phyloP scores from a whole-genome alignment of 2,329 filamentous ascomycete species.

The Monosporascus sp. region DNA sequence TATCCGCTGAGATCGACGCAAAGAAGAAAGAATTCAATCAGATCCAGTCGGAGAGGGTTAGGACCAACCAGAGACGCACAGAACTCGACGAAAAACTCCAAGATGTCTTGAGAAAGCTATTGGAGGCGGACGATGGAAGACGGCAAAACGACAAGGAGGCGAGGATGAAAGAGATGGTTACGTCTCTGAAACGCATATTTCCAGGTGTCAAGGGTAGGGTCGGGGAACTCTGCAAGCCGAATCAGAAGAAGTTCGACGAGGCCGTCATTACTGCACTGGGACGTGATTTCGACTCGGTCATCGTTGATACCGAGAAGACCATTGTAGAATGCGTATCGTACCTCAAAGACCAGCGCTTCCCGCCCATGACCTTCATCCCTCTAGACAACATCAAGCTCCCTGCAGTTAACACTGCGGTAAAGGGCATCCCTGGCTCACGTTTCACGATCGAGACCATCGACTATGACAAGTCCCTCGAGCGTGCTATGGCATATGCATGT shows the following conservation, averaged over 20 bases:
- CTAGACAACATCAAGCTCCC: conserved; percentile 97
- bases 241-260: conserved; percentile 94
- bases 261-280: conserved; percentile 90
- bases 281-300: conserved; percentile 86
- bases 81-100: conserved; percentile 91
- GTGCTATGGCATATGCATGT: conserved; percentile 91
- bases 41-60: conserved; percentile 75
- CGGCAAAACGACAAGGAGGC: conserved; percentile 80
- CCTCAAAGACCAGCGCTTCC: conserved; percentile 80
- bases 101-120: conserved; percentile 72
- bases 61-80: conserved; percentile 74
- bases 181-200: conserved; percentile 82
- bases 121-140: conserved; percentile 78
- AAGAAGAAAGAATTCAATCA: conserved; percentile 92
- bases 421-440: conserved; percentile 79
- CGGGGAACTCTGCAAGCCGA: conserved; percentile 88
- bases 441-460: conserved; percentile 95
- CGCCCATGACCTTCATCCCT: conserved; percentile 90
- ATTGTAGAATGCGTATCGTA: conserved; percentile 93
- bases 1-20: conserved; percentile 70
- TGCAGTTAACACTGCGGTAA: conserved; percentile 81
- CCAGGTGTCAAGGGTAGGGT: conserved; percentile 87
- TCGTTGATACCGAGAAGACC: conserved; percentile 93
- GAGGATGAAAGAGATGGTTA: conserved; percentile 75
- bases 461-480: conserved; percentile 81